Base-by-base conservation (phyloP, 495 filamentous ascomycete genomes). In the Delitschia confertaspora region DNA sequence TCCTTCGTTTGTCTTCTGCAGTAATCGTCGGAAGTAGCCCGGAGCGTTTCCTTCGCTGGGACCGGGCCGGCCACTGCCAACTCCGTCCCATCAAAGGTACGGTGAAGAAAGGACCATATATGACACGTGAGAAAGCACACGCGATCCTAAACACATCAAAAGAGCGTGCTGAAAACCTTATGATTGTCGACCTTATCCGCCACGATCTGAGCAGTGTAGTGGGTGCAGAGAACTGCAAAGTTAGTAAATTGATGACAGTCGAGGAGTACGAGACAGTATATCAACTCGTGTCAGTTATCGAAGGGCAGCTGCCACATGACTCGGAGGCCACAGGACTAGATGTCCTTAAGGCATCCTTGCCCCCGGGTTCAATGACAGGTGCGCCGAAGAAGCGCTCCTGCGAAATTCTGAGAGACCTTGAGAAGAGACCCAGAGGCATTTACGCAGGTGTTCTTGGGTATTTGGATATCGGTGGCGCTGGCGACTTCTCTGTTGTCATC, bases 81-180 rank as follows among this genome's bases (percentile, higher is more conserved):
- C 76, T 85, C 56, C 69, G 80, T 18, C 89, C 88, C 0, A 95
- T 95, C 73, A 95, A 95, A 65, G 88, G 88, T n/a, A 95, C 88
- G 0, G 83, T 95, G 26, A 75, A 75, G 42, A 91, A 88, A 56
- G 72, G 74, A 0, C 59, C 68, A 27, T 60, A 60, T 11, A 74
- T 76, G 59, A 88, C 83, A 1, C 66, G 81, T 26, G 71, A 67
- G 6, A 67, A 79, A 50, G 88, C 88, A 11, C 77, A 75, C 29
- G 60, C 60, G 26, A 73, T 87, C 44, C 72, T 94, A 1, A 69
- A 79, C 36, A 72, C 82, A 2, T 78, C 79, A 7, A 96, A 96
- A 57, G 88, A 95, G 57, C 79, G 79, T 54, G 87, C 89, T 9
- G 88, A 96, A 63, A 95, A 95, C 55, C 73, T 96, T 4, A 96